Base-by-base conservation (phyloP, 2,329 filamentous ascomycete species). In the Epichloe bromicola region DNA sequence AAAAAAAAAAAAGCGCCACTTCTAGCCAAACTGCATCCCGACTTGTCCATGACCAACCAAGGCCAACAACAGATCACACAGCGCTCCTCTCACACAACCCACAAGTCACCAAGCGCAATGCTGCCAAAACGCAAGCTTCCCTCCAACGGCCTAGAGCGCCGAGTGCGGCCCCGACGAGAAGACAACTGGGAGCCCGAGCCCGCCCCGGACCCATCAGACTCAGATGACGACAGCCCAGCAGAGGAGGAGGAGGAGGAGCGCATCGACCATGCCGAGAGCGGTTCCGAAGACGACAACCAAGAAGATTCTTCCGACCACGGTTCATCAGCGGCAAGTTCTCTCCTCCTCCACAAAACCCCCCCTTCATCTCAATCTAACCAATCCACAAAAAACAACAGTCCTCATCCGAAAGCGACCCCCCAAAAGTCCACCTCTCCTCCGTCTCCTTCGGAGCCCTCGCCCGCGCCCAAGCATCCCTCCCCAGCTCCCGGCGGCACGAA, bases 391-490 rank as follows among this genome's bases (percentile, higher is more conserved):
- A 46, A 38, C 8, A 36, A 17, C 12, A 46, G 44, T 36, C 44
- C 39, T 41, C 39, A 11, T 39, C 45, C 14, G 48, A 49, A 44
- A 23, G 15, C 40, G 7, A 1, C 48, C 11, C 40, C n/a, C 30
- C 69, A 5, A 66, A 65, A 17, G 64, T 75, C 51, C 73, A 76
- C 53, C 68, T 74, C 43, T 71, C 78, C 8, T 73, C 75, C 54
- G 80, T 96, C 57, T 93, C 89, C 23, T 96, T 97, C 61, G 90
- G 89, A 55, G 86, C 87, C n/a, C 74, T 96, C 40, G 88, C 87
- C 56, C 87, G 88, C 72, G 90, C 89, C 1, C 88, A 95, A 70
- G 83, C 83, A 39, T 78, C 81, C 0, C 68, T 95, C 34, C 71
- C 63, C 36, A 58, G 61, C 46, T 44, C 61, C 23, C 53, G 58